Evolutionary conservation across 108 stramenopile species (phyloP).

Genomic region (Hondaea fermentalgiana): DNA sequence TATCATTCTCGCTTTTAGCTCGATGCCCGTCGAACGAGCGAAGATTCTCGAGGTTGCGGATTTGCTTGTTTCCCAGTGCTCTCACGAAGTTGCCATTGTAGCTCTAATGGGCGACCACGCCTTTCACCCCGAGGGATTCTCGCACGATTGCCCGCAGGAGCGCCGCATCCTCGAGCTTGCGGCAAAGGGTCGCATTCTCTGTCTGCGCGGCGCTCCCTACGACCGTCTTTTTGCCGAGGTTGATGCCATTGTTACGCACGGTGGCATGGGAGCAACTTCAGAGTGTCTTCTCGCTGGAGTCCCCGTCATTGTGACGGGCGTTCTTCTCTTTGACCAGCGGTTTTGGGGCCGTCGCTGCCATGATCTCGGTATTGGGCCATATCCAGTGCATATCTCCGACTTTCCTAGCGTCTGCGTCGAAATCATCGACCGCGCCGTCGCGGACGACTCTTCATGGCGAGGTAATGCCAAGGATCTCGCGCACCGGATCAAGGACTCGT

Average conservation of each 20-base stretch:
- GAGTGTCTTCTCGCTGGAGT: not conserved
- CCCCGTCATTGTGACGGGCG: conserved; percentile 17
- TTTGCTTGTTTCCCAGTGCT: not conserved
- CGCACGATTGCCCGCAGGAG: not conserved
- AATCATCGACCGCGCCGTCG: not conserved
- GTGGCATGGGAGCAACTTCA: not conserved
- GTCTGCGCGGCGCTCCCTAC: not conserved
- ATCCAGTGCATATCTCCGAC: not conserved
- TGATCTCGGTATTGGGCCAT: not conserved
- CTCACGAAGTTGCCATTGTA: not conserved
- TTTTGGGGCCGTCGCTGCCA: not conserved
- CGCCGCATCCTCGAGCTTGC: not conserved
- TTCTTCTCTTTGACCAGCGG: conserved; percentile 8
- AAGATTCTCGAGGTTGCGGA: not conserved
- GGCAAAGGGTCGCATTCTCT: not conserved
- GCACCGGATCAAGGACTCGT: not conserved
- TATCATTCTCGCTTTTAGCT: not conserved
- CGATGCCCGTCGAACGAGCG: not conserved
- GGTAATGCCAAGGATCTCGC: not conserved
- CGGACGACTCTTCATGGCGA: not conserved
- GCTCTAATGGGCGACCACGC: conserved; percentile 1
- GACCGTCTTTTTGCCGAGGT: not conserved
- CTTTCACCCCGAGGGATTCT: not conserved
- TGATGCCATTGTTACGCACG: not conserved
- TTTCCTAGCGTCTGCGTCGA: not conserved